phyloP scores from a whole-genome alignment of 1,284 basidiomycete species.

The Coniferiporia sulphurascens region DNA sequence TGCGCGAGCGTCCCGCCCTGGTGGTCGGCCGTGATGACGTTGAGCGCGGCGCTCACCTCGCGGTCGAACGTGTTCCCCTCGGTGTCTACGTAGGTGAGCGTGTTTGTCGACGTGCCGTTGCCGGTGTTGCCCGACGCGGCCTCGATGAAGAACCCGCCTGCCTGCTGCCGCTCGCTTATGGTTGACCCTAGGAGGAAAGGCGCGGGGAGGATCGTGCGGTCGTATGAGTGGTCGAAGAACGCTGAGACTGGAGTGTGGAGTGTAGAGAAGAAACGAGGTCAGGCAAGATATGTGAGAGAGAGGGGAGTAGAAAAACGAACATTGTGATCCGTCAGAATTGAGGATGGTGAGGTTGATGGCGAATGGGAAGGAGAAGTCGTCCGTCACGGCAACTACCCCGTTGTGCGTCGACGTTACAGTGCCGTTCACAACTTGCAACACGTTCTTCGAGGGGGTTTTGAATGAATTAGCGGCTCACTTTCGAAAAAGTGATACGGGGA shows the following conservation, averaged over 20 bases:
- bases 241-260: constrained; percentile 38
- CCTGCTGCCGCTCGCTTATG: constrained; percentile 52
- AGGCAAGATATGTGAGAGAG: background rate
- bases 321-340: constrained; percentile 39
- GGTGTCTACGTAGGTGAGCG: constrained; percentile 55
- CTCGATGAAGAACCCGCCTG: constrained; percentile 50
- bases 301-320: constrained; percentile 36
- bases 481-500: background rate
- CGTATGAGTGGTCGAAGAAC: constrained; percentile 63
- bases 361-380: constrained; percentile 62
- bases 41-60: constrained; percentile 52
- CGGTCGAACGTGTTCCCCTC: constrained; percentile 60
- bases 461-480: constrained; percentile 6
- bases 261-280: background rate
- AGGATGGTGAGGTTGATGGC: constrained; percentile 52
- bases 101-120: constrained; percentile 67
- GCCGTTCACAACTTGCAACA: constrained; percentile 59
- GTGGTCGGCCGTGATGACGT: constrained; percentile 56
- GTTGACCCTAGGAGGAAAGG: constrained; percentile 55
- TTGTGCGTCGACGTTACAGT: constrained; percentile 56
- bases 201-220: constrained; percentile 50
- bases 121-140: constrained; percentile 47
- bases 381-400: constrained; percentile 44
- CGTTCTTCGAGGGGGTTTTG: constrained; percentile 36
- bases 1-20: constrained; percentile 52